Percentiles rank a stretch among this genome's conserved stretches.
Conservation (phyloP, 169 alveolate genomes). For the Cryptosporidium xiaoi region DNA sequence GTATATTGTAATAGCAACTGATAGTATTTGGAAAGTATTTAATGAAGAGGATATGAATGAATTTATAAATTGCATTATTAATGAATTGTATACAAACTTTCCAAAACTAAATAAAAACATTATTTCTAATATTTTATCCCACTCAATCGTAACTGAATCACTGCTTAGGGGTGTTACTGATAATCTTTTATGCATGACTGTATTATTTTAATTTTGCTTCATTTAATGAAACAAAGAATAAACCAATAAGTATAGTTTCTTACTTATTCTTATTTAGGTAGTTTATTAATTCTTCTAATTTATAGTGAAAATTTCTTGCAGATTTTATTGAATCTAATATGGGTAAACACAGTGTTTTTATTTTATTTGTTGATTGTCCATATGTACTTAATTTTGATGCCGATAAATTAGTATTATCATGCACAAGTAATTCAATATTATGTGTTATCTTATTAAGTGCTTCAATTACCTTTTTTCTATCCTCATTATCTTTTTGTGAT, state of each 20-base stretch:
- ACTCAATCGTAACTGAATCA: conserved; percentile 58
- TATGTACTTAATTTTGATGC: conserved; percentile 59
- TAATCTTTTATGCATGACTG: conserved; percentile 29
- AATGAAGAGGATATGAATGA: conserved; percentile 39
- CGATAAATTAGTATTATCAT: conserved; percentile 61
- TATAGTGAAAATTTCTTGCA: conserved; percentile 42
- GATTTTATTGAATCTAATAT: conserved; percentile 61
- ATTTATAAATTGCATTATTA: conserved; percentile 9
- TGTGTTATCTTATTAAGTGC: conserved; percentile 39
- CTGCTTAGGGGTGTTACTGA: conserved; percentile 67
- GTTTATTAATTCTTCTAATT: conserved; percentile 37
- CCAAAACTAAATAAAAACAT: conserved; percentile 29
- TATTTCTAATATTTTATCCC: conserved; percentile 44
- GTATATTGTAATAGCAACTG: conserved; percentile 39
- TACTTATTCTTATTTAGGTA: conserved; percentile 6
- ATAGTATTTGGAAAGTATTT: conserved; percentile 65
- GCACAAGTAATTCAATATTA: conserved; percentile 62
- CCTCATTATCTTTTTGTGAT: conserved; percentile 40
- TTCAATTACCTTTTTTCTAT: conserved; percentile 55
- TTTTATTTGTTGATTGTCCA: conserved; percentile 45
- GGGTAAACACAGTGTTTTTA: conserved; percentile 43
- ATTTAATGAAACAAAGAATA: background rate
- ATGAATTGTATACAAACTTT: conserved; percentile 6
- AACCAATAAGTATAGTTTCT: background rate
- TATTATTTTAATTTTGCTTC: background rate